Evolutionary conservation across 129 eudicot species (phyloP).

Genomic region (Sambucus nigra): DNA sequence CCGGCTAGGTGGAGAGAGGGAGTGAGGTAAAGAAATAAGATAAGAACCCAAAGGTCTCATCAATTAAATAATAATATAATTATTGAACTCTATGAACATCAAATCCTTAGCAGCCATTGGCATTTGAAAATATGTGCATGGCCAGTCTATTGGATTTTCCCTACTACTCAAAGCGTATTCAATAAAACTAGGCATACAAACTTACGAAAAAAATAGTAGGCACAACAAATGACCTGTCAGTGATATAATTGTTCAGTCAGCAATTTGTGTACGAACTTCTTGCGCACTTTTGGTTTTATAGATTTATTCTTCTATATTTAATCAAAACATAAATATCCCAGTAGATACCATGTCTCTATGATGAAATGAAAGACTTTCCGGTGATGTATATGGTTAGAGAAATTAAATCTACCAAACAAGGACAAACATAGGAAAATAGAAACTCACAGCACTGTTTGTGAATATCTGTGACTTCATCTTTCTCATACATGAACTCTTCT

Average conservation of each 20-base stretch:
- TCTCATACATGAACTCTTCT: conserved; percentile 43
- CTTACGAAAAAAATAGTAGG: too few species aligned
- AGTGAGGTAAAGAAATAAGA: neutral
- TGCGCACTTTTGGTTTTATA: too few species aligned
- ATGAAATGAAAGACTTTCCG: neutral
- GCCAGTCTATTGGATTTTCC: neutral
- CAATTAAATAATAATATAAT: too few species aligned
- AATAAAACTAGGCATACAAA: too few species aligned
- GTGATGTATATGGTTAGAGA: neutral
- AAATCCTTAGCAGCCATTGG: too few species aligned
- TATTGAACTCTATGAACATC: too few species aligned
- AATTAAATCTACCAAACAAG: neutral
- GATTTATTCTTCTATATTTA: too few species aligned
- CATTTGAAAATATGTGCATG: neutral
- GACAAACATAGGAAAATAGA: neutral
- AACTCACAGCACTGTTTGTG: conserved; percentile 93
- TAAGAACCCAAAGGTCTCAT: neutral
- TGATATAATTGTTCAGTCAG: too few species aligned
- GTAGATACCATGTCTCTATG: neutral
- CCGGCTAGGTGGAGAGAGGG: neutral
- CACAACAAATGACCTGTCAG: too few species aligned
- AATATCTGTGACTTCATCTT: conserved; percentile 80
- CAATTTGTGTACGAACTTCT: too few species aligned
- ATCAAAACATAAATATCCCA: neutral
- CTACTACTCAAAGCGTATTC: neutral